A percentile compares a stretch with the other conserved stretches of the same genome.
These are phyloP conservation scores for Alternaria infectoria DNA, from an alignment of 2,329 filamentous ascomycete genomes.

Conservation along the genomic window DNA sequence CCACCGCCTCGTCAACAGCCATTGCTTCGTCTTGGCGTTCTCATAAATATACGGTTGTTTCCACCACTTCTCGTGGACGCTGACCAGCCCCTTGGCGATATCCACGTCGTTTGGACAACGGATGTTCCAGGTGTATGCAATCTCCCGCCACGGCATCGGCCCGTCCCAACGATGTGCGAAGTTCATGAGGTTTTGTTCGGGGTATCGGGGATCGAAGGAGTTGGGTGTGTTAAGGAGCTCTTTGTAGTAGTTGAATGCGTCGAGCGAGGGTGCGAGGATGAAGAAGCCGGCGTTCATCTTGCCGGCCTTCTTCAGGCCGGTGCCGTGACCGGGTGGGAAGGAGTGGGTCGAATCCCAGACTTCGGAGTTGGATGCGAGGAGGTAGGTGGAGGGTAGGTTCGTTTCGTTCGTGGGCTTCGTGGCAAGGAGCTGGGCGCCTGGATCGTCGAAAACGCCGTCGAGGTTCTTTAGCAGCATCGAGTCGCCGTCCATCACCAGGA, in stretches of 20 bases:
- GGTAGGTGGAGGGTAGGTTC: slow-evolving; percentile 39
- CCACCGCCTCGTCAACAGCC: slow-evolving; percentile 43
- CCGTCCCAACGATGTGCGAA: slow-evolving; percentile 44
- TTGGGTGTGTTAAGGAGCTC: slow-evolving; percentile 34
- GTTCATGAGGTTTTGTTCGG: slow-evolving; percentile 49
- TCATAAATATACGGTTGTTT: slow-evolving; percentile 28
- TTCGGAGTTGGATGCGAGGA: slow-evolving; percentile 44
- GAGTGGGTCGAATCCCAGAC: slow-evolving; percentile 37
- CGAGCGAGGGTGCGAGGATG: slow-evolving; percentile 39
- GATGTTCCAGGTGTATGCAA: slow-evolving; percentile 49
- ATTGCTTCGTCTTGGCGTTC: slow-evolving; percentile 40
- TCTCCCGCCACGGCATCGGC: slow-evolving; percentile 50
- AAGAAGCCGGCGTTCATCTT: slow-evolving; percentile 51
- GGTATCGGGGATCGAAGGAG: slow-evolving; percentile 41
- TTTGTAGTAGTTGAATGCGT: slow-evolving; percentile 43
- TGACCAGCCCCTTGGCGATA: slow-evolving; percentile 44
- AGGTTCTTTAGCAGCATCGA: slow-evolving; percentile 38
- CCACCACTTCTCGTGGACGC: slow-evolving; percentile 53
- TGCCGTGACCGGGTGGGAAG: slow-evolving; percentile 41
- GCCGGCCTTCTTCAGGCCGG: slow-evolving; percentile 36
- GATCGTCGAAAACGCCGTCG: slow-evolving; percentile 46
- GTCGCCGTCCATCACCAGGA: slow-evolving; percentile 48
- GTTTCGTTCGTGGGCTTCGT: slow-evolving; percentile 1
- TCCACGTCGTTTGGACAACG: slow-evolving; percentile 46
- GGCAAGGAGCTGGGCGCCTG: slow-evolving; percentile 21